Conservation (phyloP, 805 yeast species). For the Myxozyma monticola region DNA sequence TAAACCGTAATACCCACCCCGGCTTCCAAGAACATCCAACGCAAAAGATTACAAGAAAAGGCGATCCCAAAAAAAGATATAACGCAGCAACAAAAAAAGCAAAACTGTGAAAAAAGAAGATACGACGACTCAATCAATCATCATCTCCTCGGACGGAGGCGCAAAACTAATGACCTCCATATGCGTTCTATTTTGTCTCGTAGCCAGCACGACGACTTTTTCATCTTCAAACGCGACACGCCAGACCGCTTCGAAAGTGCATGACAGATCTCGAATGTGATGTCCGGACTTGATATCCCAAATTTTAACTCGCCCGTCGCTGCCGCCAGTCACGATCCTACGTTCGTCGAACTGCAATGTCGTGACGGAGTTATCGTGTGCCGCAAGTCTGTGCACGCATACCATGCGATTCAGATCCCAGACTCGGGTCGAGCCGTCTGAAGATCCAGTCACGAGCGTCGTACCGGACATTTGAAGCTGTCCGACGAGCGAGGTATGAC, state of each 20-base stretch:
- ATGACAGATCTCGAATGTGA: constrained; percentile 41
- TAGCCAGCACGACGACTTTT: constrained; percentile 42
- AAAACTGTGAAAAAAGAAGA: no score
- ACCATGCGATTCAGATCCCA: constrained; percentile 79
- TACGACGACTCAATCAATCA: background rate
- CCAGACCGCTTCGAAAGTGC: constrained; percentile 45
- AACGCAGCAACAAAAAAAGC: no score
- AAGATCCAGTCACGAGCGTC: constrained; percentile 80
- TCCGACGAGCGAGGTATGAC: constrained; percentile 94
- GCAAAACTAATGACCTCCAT: constrained; percentile 44
- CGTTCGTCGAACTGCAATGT: constrained; percentile 44
- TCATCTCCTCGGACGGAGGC: constrained; percentile 32
- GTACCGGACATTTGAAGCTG: constrained; percentile 71
- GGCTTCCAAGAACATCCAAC: no score
- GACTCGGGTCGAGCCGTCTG: constrained; percentile 76
- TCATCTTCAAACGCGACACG: constrained; percentile 44
- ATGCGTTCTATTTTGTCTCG: constrained; percentile 34
- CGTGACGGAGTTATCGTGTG: constrained; percentile 47
- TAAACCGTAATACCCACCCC: no score
- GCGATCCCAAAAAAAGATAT: no score
- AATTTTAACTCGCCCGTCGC: constrained; percentile 45
- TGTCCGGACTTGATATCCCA: constrained; percentile 45
- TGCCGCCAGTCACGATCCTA: constrained; percentile 46
- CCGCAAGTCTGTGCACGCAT: constrained; percentile 65
- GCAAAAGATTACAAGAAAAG: no score